Evolutionary conservation across 2,329 filamentous ascomycete genomes (phyloP), one percentile per base, ranked within the genome.

Genomic region (Venturia asperata): DNA sequence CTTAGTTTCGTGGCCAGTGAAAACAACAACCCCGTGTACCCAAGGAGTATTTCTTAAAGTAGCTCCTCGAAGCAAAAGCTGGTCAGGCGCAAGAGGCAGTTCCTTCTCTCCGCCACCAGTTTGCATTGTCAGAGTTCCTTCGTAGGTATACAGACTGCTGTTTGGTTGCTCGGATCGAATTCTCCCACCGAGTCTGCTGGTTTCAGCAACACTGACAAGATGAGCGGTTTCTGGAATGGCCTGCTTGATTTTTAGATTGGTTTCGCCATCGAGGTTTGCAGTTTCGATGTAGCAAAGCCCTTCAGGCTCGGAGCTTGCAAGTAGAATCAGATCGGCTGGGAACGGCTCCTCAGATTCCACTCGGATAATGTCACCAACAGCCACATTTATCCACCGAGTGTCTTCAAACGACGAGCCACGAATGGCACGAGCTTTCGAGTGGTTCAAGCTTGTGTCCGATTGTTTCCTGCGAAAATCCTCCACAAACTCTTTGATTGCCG

Each of bases 241-340:
- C 79, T 99, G 94, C 79, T 99, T 99, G 79, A 99, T 96, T 79
- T 99, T 99, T 70, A 99, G 80, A 74, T 99, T 99, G 24, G 94
- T 99, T 78, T 99, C 94, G 70, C 94, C 94, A 72, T 99, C 94
- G 66, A 99, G 81, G 74, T 99, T 99, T 30, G 94, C 93, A 1
- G 94, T 99, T 78, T 99, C 94, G 73, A 99, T 97, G 75, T 99
- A 99, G 78, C 94, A 99, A 65, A 99, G 80, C 71, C 94, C 94
- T 79, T 99, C 94, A 0, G 94, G 95, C 75, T 99, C 95, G 7
- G 94, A 97, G 72, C 91, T 96, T 10, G 94, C 92, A 65, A 99
- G 80, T 34, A 99, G 82, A 5, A 97, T 91, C 69, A 99, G 77
- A 77, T 99, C 94, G 45, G 94, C 92, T 0, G 94, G 94, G 73